Conservation (phyloP, 768 basidiomycete genomes). For the Leccinum incarnatum region DNA sequence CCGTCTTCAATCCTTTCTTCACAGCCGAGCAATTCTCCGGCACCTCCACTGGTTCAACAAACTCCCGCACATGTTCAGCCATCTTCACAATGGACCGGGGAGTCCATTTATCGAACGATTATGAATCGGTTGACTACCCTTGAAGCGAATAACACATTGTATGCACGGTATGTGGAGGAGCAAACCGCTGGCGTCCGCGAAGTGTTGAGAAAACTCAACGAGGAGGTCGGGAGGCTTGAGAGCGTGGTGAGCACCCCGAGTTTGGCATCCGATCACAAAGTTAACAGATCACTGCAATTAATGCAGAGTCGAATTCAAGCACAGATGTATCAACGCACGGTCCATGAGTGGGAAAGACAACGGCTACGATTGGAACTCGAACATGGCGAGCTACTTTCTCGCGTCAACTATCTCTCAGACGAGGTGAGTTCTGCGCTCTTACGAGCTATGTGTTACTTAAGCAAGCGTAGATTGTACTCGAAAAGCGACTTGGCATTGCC, state of each 20-base stretch:
- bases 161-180: slow-evolving; percentile 84
- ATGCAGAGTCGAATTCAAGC: slow-evolving; percentile 68
- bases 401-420: slow-evolving; percentile 71
- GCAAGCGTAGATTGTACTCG: slow-evolving; percentile 64
- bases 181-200: slow-evolving; percentile 76
- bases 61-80: slow-evolving; percentile 1
- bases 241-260: slow-evolving; percentile 56
- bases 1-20: background rate
- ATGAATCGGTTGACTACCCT: slow-evolving; percentile 87
- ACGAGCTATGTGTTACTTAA: background rate
- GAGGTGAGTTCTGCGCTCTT: slow-evolving; percentile 52
- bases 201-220: slow-evolving; percentile 68
- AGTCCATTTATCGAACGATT: slow-evolving; percentile 95
- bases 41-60: slow-evolving; percentile 2
- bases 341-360: slow-evolving; percentile 70
- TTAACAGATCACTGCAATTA: background rate
- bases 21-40: slow-evolving; percentile 4
- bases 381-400: slow-evolving; percentile 61
- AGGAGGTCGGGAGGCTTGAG: slow-evolving; percentile 76
- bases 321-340: slow-evolving; percentile 58
- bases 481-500: slow-evolving; percentile 86
- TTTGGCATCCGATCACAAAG: background rate
- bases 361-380: slow-evolving; percentile 66
- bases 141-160: slow-evolving; percentile 85
- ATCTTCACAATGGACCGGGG: slow-evolving; percentile 45